These are phyloP conservation scores for Phytophthora multivora DNA, from an alignment of 352 stramenopile genomes.

Conservation along the genomic window DNA sequence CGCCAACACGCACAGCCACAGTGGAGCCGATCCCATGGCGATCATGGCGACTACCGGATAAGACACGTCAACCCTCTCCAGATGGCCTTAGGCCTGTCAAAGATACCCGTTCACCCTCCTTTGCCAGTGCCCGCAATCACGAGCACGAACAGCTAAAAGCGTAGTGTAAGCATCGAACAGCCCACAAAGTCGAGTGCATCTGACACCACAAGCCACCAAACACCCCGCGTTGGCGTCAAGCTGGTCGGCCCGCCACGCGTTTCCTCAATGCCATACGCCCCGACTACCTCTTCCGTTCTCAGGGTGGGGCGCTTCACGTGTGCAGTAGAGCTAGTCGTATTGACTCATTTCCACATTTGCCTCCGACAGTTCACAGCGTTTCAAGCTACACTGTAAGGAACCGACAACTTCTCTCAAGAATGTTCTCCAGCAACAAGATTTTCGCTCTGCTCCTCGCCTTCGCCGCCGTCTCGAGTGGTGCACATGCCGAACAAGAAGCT, in stretches of 20 bases:
- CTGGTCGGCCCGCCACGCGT: neutral
- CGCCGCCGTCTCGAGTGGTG: neutral
- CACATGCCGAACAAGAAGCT: neutral
- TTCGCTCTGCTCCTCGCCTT: neutral
- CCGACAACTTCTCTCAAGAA: neutral
- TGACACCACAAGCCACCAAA: neutral
- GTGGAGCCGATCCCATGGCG: neutral
- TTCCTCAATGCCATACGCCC: conserved; percentile 4
- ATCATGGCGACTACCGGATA: conserved; percentile 5
- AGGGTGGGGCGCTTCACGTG: neutral
- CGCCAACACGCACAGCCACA: neutral
- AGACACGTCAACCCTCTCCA: neutral
- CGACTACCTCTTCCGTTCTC: conserved; percentile 1
- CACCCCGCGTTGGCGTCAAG: neutral
- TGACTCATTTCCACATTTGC: neutral
- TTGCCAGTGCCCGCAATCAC: conserved; percentile 5
- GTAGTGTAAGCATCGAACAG: neutral
- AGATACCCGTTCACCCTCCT: neutral
- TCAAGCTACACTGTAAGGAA: neutral
- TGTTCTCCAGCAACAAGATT: conserved; percentile 9
- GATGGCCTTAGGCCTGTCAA: neutral
- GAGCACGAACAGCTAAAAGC: neutral
- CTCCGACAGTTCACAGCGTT: neutral
- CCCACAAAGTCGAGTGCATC: neutral
- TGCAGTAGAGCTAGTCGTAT: neutral